These are phyloP conservation scores for Berberis thunbergii DNA, from an alignment of 164 flowering plant species.

Conservation along the genomic window DNA sequence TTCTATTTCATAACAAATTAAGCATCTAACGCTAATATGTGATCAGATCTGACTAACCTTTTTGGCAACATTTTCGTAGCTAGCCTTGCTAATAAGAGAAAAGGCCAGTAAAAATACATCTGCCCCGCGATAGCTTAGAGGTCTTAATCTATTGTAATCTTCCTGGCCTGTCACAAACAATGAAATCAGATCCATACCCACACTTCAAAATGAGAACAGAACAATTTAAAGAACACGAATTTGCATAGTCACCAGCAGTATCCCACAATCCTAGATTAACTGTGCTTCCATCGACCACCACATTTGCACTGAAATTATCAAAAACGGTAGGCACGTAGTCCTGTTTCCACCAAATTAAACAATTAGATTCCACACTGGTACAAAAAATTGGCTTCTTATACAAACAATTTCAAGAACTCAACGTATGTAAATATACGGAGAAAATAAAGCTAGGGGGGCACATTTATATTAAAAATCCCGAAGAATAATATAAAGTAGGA, in stretches of 20 bases:
- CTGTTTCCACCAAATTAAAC: slow-evolving; percentile 26
- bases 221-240: background rate
- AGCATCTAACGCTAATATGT: too few species aligned
- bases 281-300: background rate
- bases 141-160: background rate
- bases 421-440: too few species aligned
- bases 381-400: too few species aligned
- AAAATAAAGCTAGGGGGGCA: too few species aligned
- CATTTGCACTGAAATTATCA: slow-evolving; percentile 53
- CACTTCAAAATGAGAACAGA: background rate
- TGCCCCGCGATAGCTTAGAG: background rate
- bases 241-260: slow-evolving; percentile 10
- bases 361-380: background rate
- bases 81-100: background rate
- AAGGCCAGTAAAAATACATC: background rate
- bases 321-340: slow-evolving; percentile 96
- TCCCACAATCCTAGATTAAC: background rate
- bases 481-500: background rate
- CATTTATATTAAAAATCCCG: background rate
- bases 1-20: too few species aligned
- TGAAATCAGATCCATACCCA: background rate
- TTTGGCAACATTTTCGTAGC: background rate
- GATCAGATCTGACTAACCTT: background rate
- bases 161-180: slow-evolving; percentile 34
- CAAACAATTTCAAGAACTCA: too few species aligned